These are phyloP conservation scores for Zizania palustris DNA, from an alignment of 202 grass and related monocot species.

Conservation along the genomic window DNA sequence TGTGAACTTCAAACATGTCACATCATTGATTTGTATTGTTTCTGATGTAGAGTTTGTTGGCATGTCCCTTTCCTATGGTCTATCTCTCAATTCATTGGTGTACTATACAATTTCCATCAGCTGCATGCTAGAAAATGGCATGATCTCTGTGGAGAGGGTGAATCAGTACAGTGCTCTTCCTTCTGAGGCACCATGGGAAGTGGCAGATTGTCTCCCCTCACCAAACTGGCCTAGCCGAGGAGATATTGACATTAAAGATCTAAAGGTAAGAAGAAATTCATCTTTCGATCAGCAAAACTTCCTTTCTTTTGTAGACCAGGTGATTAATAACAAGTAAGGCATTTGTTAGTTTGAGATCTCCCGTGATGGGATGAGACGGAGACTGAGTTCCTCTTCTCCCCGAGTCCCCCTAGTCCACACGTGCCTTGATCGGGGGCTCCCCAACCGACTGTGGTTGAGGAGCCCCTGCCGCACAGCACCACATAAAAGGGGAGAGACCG, in stretches of 20 bases:
- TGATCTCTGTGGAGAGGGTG: constrained; percentile 61
- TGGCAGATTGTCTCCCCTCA: constrained; percentile 38
- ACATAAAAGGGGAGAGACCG: too few species aligned
- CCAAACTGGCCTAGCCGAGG: constrained; percentile 48
- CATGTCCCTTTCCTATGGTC: constrained; percentile 61
- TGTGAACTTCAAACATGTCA: not conserved
- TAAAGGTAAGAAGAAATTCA: constrained; percentile 42
- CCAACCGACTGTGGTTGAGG: too few species aligned
- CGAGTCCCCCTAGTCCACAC: too few species aligned
- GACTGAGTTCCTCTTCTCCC: too few species aligned
- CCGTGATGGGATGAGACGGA: too few species aligned
- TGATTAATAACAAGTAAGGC: not conserved
- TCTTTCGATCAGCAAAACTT: not conserved
- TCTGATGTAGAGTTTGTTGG: constrained; percentile 53
- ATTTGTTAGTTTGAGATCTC: too few species aligned
- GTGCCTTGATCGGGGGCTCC: too few species aligned
- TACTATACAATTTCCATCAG: constrained; percentile 40
- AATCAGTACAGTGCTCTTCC: constrained; percentile 50
- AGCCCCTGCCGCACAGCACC: too few species aligned
- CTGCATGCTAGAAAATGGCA: constrained; percentile 47
- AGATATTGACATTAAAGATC: constrained; percentile 46
- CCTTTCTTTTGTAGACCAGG: not conserved
- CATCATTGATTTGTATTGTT: not conserved
- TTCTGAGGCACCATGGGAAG: constrained; percentile 51
- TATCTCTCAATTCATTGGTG: constrained; percentile 48